These are phyloP conservation scores for Gynandropsis gynandra DNA, from an alignment of 345 rosid species.

Conservation along the genomic window DNA sequence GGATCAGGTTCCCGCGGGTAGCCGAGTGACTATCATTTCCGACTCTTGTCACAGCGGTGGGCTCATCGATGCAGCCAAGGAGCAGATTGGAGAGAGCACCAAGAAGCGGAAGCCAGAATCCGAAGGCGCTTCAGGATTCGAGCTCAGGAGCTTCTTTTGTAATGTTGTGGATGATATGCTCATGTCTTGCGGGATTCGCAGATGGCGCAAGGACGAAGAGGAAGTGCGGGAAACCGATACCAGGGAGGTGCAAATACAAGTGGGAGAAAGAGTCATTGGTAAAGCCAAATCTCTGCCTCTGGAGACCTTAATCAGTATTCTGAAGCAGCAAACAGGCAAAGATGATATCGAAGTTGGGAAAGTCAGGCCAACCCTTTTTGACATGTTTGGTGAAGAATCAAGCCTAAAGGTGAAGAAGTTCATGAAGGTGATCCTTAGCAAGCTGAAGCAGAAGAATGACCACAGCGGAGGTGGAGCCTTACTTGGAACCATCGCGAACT, in stretches of 20 bases:
- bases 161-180: conserved; percentile 34
- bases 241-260: conserved; percentile 24
- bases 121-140: conserved; percentile 31
- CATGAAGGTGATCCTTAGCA: conserved; percentile 57
- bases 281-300: conserved; percentile 66
- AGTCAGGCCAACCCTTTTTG: conserved; percentile 79
- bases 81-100: conserved; percentile 92
- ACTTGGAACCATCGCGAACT: conserved; percentile 53
- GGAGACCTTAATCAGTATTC: conserved; percentile 64
- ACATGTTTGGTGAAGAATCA: conserved; percentile 79
- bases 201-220: conserved; percentile 26
- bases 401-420: conserved; percentile 94
- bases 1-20: conserved; percentile 56
- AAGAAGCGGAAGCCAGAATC: conserved; percentile 27
- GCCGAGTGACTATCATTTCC: conserved; percentile 62
- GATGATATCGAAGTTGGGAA: conserved; percentile 80
- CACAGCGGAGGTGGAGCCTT: conserved; percentile 44
- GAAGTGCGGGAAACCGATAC: conserved; percentile 24
- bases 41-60: conserved; percentile 97
- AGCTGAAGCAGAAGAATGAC: conserved; percentile 30
- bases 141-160: conserved; percentile 44
- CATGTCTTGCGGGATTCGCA: conserved; percentile 53
- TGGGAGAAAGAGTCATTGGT: conserved; percentile 34
- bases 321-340: conserved; percentile 84
- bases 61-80: conserved; percentile 80